phyloP scores from a whole-genome alignment of 768 basidiomycete species.

The Rhizopogon sp. region DNA sequence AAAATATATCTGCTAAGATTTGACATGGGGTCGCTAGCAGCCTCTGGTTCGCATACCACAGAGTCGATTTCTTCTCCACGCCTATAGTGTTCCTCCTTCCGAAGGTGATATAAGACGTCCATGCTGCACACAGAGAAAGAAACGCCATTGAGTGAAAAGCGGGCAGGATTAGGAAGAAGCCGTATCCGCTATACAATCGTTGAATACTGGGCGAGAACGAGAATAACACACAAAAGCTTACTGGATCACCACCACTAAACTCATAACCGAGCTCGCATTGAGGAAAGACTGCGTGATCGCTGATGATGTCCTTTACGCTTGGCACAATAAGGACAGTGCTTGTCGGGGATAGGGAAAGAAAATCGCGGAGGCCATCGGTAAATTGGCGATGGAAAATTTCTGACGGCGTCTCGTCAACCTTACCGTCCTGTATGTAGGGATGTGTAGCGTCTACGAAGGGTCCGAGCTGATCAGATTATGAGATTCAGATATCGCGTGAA shows the following conservation, averaged over 20 bases:
- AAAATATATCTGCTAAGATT: conserved; percentile 75
- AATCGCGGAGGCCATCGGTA: conserved; percentile 45
- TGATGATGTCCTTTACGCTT: conserved; percentile 75
- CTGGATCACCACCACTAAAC: conserved; percentile 41
- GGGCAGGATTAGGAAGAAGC: conserved; percentile 81
- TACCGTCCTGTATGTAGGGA: conserved; percentile 69
- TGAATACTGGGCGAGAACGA: neutral
- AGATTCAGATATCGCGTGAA: conserved; percentile 1
- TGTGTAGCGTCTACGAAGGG: conserved; percentile 86
- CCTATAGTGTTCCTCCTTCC: conserved; percentile 76
- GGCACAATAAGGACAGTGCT: conserved; percentile 79
- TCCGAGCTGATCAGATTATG: conserved; percentile 55
- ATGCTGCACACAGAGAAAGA: conserved; percentile 77
- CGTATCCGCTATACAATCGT: conserved; percentile 54
- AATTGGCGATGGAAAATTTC: conserved; percentile 70
- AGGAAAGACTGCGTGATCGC: conserved; percentile 79
- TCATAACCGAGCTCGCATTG: conserved; percentile 57
- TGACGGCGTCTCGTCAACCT: conserved; percentile 56
- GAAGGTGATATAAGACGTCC: conserved; percentile 86
- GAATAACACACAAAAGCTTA: conserved; percentile 24
- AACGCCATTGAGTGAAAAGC: conserved; percentile 82
- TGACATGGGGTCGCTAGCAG: conserved; percentile 68
- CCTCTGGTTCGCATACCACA: conserved; percentile 36
- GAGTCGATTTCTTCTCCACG: conserved; percentile 60
- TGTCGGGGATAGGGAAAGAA: conserved; percentile 58